phyloP scores from a whole-genome alignment of 2,329 filamentous ascomycete genomes.

The Ampelomyces quisqualis region DNA sequence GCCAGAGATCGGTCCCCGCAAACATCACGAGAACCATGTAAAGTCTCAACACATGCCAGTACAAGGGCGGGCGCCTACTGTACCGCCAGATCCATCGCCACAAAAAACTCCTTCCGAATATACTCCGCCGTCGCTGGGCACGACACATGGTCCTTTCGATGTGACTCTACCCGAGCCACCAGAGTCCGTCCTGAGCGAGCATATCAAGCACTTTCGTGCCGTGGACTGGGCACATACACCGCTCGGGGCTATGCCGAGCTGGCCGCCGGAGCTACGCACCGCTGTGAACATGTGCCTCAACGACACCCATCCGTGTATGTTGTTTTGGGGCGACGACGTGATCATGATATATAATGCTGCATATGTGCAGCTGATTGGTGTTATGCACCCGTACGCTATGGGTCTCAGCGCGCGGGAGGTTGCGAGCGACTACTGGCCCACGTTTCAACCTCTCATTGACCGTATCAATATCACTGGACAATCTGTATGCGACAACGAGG shows the following conservation, averaged over 20 bases:
- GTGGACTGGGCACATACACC: constrained; percentile 71
- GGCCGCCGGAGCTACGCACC: constrained; percentile 67
- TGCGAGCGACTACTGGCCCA: constrained; percentile 66
- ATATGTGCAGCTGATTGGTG: constrained; percentile 34
- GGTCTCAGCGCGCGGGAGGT: constrained; percentile 61
- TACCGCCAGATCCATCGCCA: constrained; percentile 17
- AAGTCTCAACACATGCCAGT: constrained; percentile 48
- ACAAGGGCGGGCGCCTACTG: constrained; percentile 40
- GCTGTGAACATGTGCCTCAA: constrained; percentile 76
- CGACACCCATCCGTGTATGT: constrained; percentile 55
- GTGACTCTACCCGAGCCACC: constrained; percentile 15
- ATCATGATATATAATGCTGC: constrained; percentile 44
- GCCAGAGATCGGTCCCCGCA: constrained; percentile 8
- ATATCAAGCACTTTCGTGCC: constrained; percentile 69
- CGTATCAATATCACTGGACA: constrained; percentile 25
- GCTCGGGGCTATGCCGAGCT: constrained; percentile 69
- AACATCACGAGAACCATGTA: constrained; percentile 3
- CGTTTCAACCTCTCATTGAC: constrained; percentile 24
- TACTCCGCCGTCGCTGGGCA: neutral
- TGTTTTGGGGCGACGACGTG: constrained; percentile 53
- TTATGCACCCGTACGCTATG: constrained; percentile 55
- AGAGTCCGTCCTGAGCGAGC: constrained; percentile 54
- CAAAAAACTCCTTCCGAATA: neutral
- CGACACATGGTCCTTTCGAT: constrained; percentile 13
- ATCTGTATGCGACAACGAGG: constrained; percentile 57